Conservation (phyloP, 2,329 filamentous ascomycete genomes). For the Furcasterigmium furcatum region DNA sequence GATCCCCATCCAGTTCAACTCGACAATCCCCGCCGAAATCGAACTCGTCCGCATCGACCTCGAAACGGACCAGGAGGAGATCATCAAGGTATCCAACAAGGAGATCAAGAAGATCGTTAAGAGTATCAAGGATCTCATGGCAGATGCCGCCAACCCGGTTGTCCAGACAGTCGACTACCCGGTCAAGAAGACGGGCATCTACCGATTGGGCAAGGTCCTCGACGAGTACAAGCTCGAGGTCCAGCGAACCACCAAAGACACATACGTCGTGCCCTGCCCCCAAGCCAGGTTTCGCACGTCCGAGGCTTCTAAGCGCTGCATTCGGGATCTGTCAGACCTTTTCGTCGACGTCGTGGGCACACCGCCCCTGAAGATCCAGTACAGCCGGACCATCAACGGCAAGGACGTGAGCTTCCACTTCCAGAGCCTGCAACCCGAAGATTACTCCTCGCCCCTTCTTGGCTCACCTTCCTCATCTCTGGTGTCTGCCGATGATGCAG, state of each 20-base stretch:
- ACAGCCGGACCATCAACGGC: slow-evolving; percentile 82
- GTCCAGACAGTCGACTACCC: slow-evolving; percentile 69
- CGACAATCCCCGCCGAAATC: slow-evolving; percentile 83
- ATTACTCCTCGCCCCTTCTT: slow-evolving; percentile 74
- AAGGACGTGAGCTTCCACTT: slow-evolving; percentile 83
- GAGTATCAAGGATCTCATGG: slow-evolving; percentile 61
- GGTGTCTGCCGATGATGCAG: slow-evolving; percentile 55
- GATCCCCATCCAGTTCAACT: slow-evolving; percentile 89
- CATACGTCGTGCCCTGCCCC: slow-evolving; percentile 83
- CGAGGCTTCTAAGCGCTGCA: slow-evolving; percentile 66
- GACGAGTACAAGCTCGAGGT: slow-evolving; percentile 95
- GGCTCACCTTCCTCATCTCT: slow-evolving; percentile 56
- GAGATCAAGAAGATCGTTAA: slow-evolving; percentile 75
- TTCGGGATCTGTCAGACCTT: slow-evolving; percentile 83
- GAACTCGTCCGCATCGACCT: slow-evolving; percentile 87
- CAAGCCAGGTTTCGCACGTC: slow-evolving; percentile 68
- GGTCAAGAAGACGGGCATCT: slow-evolving; percentile 84
- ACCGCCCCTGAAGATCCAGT: slow-evolving; percentile 87
- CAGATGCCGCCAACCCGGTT: slow-evolving; percentile 52
- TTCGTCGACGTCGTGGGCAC: slow-evolving; percentile 82
- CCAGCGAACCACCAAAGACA: slow-evolving; percentile 70
- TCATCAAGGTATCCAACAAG: slow-evolving; percentile 68
- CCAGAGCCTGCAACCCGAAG: slow-evolving; percentile 90
- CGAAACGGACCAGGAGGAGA: slow-evolving; percentile 75
- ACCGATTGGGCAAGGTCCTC: slow-evolving; percentile 78